phyloP scores from a whole-genome alignment of 192 early-diverging fungal species.

The Rhizoclosmatium sp. region DNA sequence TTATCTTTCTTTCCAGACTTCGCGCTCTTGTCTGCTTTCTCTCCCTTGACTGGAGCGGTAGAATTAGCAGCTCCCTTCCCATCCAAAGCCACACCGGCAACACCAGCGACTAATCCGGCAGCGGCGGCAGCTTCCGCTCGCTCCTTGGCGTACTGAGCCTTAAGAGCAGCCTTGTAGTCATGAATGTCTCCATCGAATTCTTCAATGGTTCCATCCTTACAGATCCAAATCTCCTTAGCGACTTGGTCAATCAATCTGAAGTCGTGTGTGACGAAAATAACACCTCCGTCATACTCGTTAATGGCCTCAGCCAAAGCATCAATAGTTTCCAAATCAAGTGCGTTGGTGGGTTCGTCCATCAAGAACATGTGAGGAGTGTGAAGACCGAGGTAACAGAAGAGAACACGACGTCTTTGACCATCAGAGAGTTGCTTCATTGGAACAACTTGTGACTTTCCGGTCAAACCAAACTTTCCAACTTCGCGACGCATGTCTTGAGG shows the following conservation, averaged over 20 bases:
- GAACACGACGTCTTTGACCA: slow-evolving; percentile 92
- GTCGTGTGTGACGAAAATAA: slow-evolving; percentile 98
- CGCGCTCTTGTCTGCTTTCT: not conserved
- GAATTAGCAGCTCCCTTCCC: not conserved
- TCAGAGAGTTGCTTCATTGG: slow-evolving; percentile 90
- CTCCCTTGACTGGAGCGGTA: not conserved
- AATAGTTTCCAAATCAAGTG: slow-evolving; percentile 68
- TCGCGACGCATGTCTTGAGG: slow-evolving; percentile 88
- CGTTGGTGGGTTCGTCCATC: slow-evolving; percentile 51
- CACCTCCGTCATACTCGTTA: slow-evolving; percentile 93
- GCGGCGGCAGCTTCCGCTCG: slow-evolving; percentile 42
- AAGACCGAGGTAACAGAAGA: slow-evolving; percentile 93
- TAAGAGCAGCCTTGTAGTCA: slow-evolving; percentile 51
- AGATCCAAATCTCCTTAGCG: slow-evolving; percentile 58
- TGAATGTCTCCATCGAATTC: slow-evolving; percentile 53
- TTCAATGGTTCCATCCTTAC: slow-evolving; percentile 49
- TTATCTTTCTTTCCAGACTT: not conserved
- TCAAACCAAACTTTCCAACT: slow-evolving; percentile 94
- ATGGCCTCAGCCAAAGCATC: slow-evolving; percentile 96
- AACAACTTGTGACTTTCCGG: slow-evolving; percentile 90
- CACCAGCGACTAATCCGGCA: not conserved
- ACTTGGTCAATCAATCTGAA: slow-evolving; percentile 68
- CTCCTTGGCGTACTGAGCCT: slow-evolving; percentile 46
- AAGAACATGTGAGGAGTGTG: slow-evolving; percentile 92
- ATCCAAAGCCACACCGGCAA: not conserved